Evolutionary conservation across 257 asterid genomes (phyloP), one percentile per base, ranked within the genome.

Genomic region (Petunia secreta): DNA sequence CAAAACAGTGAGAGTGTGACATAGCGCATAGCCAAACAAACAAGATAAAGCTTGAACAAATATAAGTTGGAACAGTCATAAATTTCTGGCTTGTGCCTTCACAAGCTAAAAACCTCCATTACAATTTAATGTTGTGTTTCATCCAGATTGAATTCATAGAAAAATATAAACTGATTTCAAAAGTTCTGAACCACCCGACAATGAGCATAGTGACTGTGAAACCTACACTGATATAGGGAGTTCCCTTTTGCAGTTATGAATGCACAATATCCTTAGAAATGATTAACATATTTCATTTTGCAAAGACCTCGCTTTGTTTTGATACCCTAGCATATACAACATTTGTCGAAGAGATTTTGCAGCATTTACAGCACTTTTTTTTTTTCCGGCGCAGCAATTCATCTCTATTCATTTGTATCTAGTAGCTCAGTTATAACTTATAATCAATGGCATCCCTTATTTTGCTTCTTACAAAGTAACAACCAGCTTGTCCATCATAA

Each of bases 361-460:
- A 48, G 13, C 41, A 48, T 34, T 53, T 38, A 39, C 62, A 50
- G 0, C 25, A 25, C 25, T 0, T 25, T 25, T 25, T 25, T 25
- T 25, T 25, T 25, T 25, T 25, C 25, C 25, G 25, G 25, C 25
- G 0, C 25, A 25, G 43, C 5, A 6, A 50, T 40, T 53, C 62
- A 73, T 73, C 39, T 34, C 77, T 5, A 73, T 50, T 50, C 13
- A 13, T 50, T 50, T 34, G 36, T 60, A 73, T 73, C 78, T 50
- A 50, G 10, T 50, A 15, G 44, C 15, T 25, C 36, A 71, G 44
- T 40, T 2, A 48, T 71, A 59, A 71, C 25, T 40, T 2, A 48
- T 71, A 59, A 71, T 50, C 77, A 71, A 71, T 71, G 46, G 36
- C 62, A 50, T 50, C 44, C 36, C 52, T 73, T 73, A 50, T 73